A percentile compares a stretch with the other conserved stretches of the same genome.
Conservation (phyloP, 1,284 basidiomycete species). For the Sporisorium iseilematis-ciliati region DNA sequence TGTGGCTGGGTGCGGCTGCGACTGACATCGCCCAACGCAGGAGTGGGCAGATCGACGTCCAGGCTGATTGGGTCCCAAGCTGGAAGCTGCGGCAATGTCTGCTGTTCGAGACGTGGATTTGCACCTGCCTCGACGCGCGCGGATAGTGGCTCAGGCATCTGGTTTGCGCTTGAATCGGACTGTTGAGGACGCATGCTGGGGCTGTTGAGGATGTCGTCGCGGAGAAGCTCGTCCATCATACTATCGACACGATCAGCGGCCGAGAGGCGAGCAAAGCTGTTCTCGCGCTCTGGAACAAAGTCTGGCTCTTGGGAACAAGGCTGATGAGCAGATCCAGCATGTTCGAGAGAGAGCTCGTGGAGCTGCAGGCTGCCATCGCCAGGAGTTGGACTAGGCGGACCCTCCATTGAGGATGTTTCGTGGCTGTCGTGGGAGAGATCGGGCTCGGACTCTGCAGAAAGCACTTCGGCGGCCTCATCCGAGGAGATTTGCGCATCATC, state of each 20-base stretch:
- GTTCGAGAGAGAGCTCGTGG: constrained; percentile 40
- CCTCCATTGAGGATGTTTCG: constrained; percentile 55
- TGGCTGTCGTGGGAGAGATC: constrained; percentile 49
- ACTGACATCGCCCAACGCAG: constrained; percentile 21
- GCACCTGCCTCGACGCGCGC: constrained; percentile 8
- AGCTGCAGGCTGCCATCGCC: constrained; percentile 16
- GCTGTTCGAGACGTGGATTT: constrained; percentile 3
- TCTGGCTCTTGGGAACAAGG: constrained; percentile 18
- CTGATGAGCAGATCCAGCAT: constrained; percentile 11
- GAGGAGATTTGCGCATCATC: constrained; percentile 10
- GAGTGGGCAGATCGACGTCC: constrained; percentile 25
- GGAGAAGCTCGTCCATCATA: constrained; percentile 65
- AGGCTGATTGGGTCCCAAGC: constrained; percentile 63
- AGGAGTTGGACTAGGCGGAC: constrained; percentile 39
- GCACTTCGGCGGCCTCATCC: constrained; percentile 16
- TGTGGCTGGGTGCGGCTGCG: constrained; percentile 33
- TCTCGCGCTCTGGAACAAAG: constrained; percentile 33
- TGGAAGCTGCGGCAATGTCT: constrained; percentile 57
- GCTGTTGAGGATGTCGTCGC: constrained; percentile 57
- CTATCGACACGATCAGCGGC: constrained; percentile 62
- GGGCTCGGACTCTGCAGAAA: constrained; percentile 40
- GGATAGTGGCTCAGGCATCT: constrained; percentile 14
- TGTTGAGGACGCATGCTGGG: constrained; percentile 29
- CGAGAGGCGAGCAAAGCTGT: constrained; percentile 49
- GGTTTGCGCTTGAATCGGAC: constrained; percentile 1